Conservation (phyloP, 805 yeast species). For the Isabelozyma gotoi region DNA sequence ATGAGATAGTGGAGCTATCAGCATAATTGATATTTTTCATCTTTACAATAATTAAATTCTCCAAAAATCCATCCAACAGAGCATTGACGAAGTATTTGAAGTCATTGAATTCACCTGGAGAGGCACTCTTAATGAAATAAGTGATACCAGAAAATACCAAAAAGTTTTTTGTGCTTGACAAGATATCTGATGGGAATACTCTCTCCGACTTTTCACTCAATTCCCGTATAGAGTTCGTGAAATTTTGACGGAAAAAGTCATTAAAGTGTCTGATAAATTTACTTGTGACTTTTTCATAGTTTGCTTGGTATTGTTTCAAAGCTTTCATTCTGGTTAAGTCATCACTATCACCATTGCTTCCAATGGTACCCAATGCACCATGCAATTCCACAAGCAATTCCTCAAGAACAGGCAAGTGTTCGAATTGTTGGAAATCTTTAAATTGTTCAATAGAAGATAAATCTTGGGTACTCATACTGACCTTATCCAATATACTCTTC, state of each 20-base stretch:
- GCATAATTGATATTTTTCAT: constrained; percentile 18
- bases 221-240: constrained; percentile 42
- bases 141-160: constrained; percentile 33
- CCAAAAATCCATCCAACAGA: constrained; percentile 26
- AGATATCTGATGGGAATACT: constrained; percentile 19
- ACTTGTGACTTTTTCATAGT: constrained; percentile 55
- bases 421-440: constrained; percentile 47
- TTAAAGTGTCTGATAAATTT: constrained; percentile 50
- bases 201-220: constrained; percentile 27
- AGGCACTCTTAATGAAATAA: constrained; percentile 55
- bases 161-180: constrained; percentile 25
- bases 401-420: constrained; percentile 51
- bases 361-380: constrained; percentile 64
- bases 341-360: constrained; percentile 39
- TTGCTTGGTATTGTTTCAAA: constrained; percentile 59
- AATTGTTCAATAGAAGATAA: constrained; percentile 46
- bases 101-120: constrained; percentile 45
- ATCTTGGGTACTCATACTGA: constrained; percentile 59
- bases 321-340: constrained; percentile 69
- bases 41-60: constrained; percentile 19
- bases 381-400: constrained; percentile 52
- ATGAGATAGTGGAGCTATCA: constrained; percentile 9
- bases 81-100: constrained; percentile 44
- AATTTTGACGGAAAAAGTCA: constrained; percentile 29
- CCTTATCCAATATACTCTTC: constrained; percentile 66